Conservation (phyloP, 1,284 basidiomycete genomes). For the Phylloporus gajari region DNA sequence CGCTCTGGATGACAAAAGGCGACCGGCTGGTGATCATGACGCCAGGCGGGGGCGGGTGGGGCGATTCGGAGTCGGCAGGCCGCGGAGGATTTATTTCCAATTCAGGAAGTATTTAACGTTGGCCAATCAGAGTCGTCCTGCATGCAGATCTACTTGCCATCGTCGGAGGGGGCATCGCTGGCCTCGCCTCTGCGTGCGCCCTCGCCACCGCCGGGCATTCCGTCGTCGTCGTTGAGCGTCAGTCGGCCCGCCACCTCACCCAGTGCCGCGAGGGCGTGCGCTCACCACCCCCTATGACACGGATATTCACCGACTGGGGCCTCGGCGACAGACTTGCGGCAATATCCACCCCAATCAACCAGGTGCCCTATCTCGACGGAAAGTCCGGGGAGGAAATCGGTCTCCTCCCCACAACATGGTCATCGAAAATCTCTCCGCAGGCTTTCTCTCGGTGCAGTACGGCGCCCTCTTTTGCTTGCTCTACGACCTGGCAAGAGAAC, state of each 20-base stretch:
- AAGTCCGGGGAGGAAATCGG: slow-evolving; percentile 49
- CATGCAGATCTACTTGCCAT: slow-evolving; percentile 42
- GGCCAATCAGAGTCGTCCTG: not conserved
- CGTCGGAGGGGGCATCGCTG: slow-evolving; percentile 54
- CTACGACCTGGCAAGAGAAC: slow-evolving; percentile 57
- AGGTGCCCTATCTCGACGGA: slow-evolving; percentile 43
- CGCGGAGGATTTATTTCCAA: too few relatives aligned
- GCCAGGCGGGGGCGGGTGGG: slow-evolving; percentile 95
- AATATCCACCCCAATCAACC: slow-evolving; percentile 44
- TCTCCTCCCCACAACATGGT: slow-evolving; percentile 47
- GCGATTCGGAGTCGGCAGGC: too few relatives aligned
- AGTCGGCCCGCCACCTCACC: slow-evolving; percentile 10
- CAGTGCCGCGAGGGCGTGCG: slow-evolving; percentile 33
- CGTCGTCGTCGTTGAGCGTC: slow-evolving; percentile 54
- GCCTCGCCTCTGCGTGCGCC: slow-evolving; percentile 55
- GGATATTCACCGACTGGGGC: slow-evolving; percentile 57
- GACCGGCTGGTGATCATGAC: slow-evolving; percentile 88
- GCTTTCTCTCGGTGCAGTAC: slow-evolving; percentile 57
- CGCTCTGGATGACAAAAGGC: slow-evolving; percentile 86
- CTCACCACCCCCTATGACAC: slow-evolving; percentile 56
- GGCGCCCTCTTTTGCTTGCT: slow-evolving; percentile 66
- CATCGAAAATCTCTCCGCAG: slow-evolving; percentile 48
- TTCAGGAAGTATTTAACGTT: too few relatives aligned
- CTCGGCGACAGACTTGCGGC: slow-evolving; percentile 44
- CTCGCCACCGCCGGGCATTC: slow-evolving; percentile 55